Base-by-base conservation (phyloP, 176 grass and related monocot species). In the Alopecurus myosuroides region DNA sequence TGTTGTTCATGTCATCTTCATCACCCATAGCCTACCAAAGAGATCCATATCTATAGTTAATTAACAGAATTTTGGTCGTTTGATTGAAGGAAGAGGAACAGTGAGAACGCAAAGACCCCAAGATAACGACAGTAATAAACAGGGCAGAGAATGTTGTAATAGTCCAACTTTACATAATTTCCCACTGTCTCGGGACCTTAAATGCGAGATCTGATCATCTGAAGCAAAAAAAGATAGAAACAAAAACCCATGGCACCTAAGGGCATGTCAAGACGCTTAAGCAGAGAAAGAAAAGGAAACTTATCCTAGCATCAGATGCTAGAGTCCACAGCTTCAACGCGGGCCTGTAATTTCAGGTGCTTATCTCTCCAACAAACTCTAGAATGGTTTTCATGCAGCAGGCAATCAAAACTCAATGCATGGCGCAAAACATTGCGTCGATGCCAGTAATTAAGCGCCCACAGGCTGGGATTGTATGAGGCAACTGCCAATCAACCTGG, bases 1-100 rank as follows among this genome's bases (percentile, higher is more conserved):
- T 64, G 52, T 80, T 85, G 52, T 80, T 85, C 51, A 82, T 48
- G 53, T 86, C 71, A 63, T 83, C 78, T 48, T 91, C 89, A 66
- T 89, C 40, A 20, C 67, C 84, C 81, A 84, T 52, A 67, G 76
- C 82, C 88, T 90, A 82, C 35, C 56, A 85, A 37, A 79, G 22
- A 34, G 58, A 39, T 66, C 70, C 12, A 67, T 23, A 66, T 35
- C 29, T 30, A 35, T 19, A 17, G 45, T 79, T 79, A 78, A 51
- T 50, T 55, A 79, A 81, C 36, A n/a, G 7, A 53, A 55, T 53
- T 20, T 85, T 31, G 22, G 64, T 33, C 3, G 17, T 11, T 70
- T 70, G 20, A 49, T n/a, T 50, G 28, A 74, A 50, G 71, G 45
- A 66, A 66, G 31, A 66, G 7, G 7, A 20, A 66, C 63, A 36